Evolutionary conservation across 176 grass and related monocot genomes (phyloP).

Genomic region (Juncus inflexus): DNA sequence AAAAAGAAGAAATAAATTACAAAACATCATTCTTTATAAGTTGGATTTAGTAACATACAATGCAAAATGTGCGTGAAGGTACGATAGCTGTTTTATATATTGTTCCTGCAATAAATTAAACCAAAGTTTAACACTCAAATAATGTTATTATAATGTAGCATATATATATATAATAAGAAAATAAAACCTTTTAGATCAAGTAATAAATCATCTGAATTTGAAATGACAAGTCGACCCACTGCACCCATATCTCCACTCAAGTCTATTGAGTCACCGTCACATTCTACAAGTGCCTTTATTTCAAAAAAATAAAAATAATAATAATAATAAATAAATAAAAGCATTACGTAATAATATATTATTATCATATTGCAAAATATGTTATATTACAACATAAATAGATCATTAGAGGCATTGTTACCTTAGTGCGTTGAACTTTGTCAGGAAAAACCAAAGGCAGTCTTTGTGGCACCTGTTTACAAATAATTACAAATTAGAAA

Average conservation of each 20-base stretch:
- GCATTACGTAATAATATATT: not conserved
- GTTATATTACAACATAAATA: no score
- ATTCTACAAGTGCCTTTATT: conserved; percentile 84
- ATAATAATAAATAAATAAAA: not conserved
- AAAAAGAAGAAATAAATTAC: conserved; percentile 9
- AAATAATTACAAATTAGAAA: conserved; percentile 21
- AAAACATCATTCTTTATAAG: conserved; percentile 2
- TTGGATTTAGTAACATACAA: conserved; percentile 54
- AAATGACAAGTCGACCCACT: conserved; percentile 78
- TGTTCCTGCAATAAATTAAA: conserved; percentile 59
- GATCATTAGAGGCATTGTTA: conserved; percentile 24
- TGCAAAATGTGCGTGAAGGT: conserved; percentile 92
- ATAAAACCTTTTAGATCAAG: conserved; percentile 86
- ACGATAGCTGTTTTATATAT: conserved; percentile 91
- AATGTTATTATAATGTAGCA: not conserved
- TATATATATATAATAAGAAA: not conserved
- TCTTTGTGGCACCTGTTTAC: conserved; percentile 65
- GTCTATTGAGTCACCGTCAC: conserved; percentile 93
- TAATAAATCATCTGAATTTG: conserved; percentile 69
- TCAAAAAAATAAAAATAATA: conserved; percentile 25
- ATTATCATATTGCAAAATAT: no score
- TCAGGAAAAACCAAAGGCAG: conserved; percentile 77
- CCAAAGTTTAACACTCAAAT: not conserved
- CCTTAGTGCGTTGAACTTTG: conserved; percentile 96
- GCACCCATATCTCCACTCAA: conserved; percentile 93